Evolutionary conservation across 2,329 filamentous ascomycete genomes (phyloP), one percentile per base, ranked within the genome.

Genomic region (Rutstroemia sp.): DNA sequence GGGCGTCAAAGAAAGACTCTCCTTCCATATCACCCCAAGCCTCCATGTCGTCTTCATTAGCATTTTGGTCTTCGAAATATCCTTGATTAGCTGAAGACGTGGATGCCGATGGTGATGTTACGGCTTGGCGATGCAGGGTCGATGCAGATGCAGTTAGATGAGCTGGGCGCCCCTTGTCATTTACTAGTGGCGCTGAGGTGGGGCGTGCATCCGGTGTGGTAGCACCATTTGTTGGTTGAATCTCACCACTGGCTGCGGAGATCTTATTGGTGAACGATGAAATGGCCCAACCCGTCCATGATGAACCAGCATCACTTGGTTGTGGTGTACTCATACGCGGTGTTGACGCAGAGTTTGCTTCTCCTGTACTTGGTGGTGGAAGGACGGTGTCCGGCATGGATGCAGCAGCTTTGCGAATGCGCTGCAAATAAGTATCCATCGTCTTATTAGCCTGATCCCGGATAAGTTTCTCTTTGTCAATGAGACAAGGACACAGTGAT

Each of bases 201-300:
- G 72, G 68, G 23, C 75, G 74, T 14, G 73, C 72, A 19, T 78
- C 72, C 12, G 74, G 67, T 0, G 73, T 66, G 3, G 75, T 66
- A 2, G 72, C 69, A 58, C 78, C 78, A 53, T 76, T 72, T 30
- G 69, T 71, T 48, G 73, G 12, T 67, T 92, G 79, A 61, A 99
- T 99, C 57, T 96, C 88, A 17, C 94, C 94, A 8, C 87, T 87
- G 0, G 90, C 91, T 0, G 88, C 74, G 1, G 89, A 86, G 12
- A 97, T 71, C 67, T 96, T 96, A 72, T 97, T 97, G 2, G 94
- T 97, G 69, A 99, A 99, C 1, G 91, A 96, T 0, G 94, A 97
- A 54, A 99, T 96, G 1, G 94, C 94, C 94, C 94, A 99, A 12
- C 94, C 94, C 1, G 94, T 84, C 94, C 94, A 97, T 4, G 79